phyloP scores from a whole-genome alignment of 768 basidiomycete genomes.

The Boletus rubropictus region DNA sequence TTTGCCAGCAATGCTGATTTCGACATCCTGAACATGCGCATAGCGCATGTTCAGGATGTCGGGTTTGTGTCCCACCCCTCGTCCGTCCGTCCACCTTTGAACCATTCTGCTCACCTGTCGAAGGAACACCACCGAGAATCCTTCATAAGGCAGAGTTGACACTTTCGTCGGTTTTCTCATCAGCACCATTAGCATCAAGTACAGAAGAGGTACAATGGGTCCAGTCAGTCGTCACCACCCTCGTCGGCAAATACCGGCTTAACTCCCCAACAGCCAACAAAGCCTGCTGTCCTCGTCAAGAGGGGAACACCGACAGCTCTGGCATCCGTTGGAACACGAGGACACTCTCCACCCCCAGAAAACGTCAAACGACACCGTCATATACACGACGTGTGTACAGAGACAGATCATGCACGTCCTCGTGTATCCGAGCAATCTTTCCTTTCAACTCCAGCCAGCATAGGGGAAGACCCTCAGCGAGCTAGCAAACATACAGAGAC shows the following conservation, averaged over 20 bases:
- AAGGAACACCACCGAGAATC: background rate
- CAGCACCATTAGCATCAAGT: background rate
- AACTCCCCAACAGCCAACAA: background rate
- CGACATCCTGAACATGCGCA: background rate
- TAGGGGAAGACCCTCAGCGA: no score
- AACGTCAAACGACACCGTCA: background rate
- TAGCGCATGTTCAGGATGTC: background rate
- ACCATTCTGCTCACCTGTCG: background rate
- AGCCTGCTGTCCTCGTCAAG: no score
- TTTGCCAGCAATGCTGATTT: background rate
- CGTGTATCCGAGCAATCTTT: no score
- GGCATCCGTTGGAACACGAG: no score
- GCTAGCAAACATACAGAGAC: no score
- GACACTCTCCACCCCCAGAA: background rate
- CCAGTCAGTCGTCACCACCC: background rate
- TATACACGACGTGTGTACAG: no score
- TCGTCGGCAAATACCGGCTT: background rate
- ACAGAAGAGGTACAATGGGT: background rate
- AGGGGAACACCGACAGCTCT: no score
- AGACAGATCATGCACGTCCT: no score
- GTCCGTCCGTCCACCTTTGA: background rate
- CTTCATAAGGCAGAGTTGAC: background rate
- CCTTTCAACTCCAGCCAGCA: no score
- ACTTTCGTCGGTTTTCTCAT: background rate
- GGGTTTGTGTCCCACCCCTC: no score